Conservation (phyloP, 1,139 yeast species). For the Sugiyamaella neomexicana region DNA sequence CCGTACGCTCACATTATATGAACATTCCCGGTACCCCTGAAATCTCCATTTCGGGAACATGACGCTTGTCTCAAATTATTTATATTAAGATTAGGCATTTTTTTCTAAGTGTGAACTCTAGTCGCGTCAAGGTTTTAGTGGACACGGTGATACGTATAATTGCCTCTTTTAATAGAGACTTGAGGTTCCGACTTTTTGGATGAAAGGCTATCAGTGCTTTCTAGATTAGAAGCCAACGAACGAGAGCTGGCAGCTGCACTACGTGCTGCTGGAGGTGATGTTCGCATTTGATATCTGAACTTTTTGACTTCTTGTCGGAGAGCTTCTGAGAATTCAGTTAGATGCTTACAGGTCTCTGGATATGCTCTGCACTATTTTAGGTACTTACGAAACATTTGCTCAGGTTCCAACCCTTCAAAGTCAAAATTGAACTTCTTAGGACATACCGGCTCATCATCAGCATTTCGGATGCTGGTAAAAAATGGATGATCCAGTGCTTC, state of each 20-base stretch:
- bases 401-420: slow-evolving; percentile 52
- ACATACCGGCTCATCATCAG: slow-evolving; percentile 79
- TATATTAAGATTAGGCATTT: neutral
- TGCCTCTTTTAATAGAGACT: slow-evolving; percentile 6
- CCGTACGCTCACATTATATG: too few relatives aligned
- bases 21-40: slow-evolving; percentile 8
- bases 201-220: neutral
- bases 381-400: slow-evolving; percentile 51
- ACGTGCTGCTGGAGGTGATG: neutral
- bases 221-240: neutral
- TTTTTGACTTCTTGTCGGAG: slow-evolving; percentile 59
- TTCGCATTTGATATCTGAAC: slow-evolving; percentile 70
- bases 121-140: neutral
- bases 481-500: slow-evolving; percentile 82
- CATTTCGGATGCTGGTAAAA: slow-evolving; percentile 80
- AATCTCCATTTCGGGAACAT: slow-evolving; percentile 6
- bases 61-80: neutral
- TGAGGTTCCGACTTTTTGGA: slow-evolving; percentile 4
- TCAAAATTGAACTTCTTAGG: slow-evolving; percentile 70
- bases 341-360: too few relatives aligned
- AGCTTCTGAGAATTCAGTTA: slow-evolving; percentile 62
- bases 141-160: slow-evolving; percentile 5
- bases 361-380: too few relatives aligned
- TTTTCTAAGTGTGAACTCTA: too few relatives aligned
- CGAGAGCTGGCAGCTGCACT: neutral